Base-by-base conservation (phyloP, 257 asterid species). In the Petunia axillaris region DNA sequence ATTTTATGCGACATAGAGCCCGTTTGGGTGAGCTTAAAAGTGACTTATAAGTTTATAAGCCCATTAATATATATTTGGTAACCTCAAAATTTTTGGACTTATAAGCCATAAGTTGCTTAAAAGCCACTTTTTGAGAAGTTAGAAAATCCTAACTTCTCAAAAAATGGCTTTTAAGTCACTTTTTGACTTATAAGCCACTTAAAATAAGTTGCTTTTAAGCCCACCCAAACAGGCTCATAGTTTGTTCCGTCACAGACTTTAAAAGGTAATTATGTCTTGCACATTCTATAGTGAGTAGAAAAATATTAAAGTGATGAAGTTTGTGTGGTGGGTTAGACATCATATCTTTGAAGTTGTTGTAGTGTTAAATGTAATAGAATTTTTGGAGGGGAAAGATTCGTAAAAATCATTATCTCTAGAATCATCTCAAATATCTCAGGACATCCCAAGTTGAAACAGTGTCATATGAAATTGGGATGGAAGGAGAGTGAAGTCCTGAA, bases 321-420 rank as follows among this genome's bases (percentile, higher is more conserved):
- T 55, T 55, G 62, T 55, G 62, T 55, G 62, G 62, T 55, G n/a
- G n/a, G 62, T 16, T 16, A 55, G 62, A 55, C 62, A 55, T 55
- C 60, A 55, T 55, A 55, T 55, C 7, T 46, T 55, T 55, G 15
- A 15, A 55, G 62, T 55, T 14, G 62, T 13, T 13, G 4, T 55
- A 14, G 35, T 55, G 25, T 4, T 55, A 55, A 55, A 55, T 55
- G 62, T 13, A 55, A 15, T 15, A 55, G 62, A 14, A 55, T 55
- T 55, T 14, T 15, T 7, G 5, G 5, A 14, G 25, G 15, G 25
- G 62, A 55, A 15, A 7, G 4, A 46, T 5, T 46, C 8, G 7
- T 46, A 1, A 5, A 46, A 46, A 46, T 5, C 53, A 3, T 46
- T 46, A 46, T 46, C 1, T 46, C 53, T 46, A 46, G 58, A 11